Evolutionary conservation across 78 protist genomes (phyloP).

Genomic region (Dictyostelium purpureum): DNA sequence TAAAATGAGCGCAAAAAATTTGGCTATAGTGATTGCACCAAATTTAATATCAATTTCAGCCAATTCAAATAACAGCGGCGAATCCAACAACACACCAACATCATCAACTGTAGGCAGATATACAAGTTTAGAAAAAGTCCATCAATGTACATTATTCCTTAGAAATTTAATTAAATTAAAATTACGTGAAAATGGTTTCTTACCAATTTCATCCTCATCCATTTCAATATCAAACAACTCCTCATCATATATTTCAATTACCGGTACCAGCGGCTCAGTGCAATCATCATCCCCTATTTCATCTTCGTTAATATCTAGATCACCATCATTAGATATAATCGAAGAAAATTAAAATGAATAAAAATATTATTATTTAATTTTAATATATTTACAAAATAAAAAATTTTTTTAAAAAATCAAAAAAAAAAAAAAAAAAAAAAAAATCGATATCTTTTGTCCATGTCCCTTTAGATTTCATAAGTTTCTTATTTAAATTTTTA

Average conservation of each 20-base stretch:
- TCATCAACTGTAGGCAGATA: neutral
- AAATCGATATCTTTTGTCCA: too few species aligned
- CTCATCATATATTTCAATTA: constrained; percentile 18
- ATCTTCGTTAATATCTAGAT: constrained; percentile 56
- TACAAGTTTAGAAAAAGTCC: constrained; percentile 10
- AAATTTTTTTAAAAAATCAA: too few species aligned
- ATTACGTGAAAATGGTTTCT: constrained; percentile 37
- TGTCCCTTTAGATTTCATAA: too few species aligned
- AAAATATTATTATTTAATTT: neutral
- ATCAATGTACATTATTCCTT: constrained; percentile 32
- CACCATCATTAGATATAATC: constrained; percentile 57
- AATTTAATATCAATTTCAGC: constrained; percentile 6
- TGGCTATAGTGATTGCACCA: constrained; percentile 18
- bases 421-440: too few species aligned
- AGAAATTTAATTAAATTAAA: constrained; percentile 48
- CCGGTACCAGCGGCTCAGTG: neutral
- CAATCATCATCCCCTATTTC: constrained; percentile 9
- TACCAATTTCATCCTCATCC: constrained; percentile 10
- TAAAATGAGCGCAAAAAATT: constrained; percentile 46
- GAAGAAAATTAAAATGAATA: constrained; percentile 14
- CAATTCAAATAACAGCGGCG: neutral
- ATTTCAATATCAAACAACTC: constrained; percentile 30
- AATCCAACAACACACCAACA: neutral
- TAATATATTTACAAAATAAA: too few species aligned
- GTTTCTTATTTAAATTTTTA: neutral